Conservation (phyloP, 2,329 filamentous ascomycete genomes). For the Beauveria bassiana region DNA sequence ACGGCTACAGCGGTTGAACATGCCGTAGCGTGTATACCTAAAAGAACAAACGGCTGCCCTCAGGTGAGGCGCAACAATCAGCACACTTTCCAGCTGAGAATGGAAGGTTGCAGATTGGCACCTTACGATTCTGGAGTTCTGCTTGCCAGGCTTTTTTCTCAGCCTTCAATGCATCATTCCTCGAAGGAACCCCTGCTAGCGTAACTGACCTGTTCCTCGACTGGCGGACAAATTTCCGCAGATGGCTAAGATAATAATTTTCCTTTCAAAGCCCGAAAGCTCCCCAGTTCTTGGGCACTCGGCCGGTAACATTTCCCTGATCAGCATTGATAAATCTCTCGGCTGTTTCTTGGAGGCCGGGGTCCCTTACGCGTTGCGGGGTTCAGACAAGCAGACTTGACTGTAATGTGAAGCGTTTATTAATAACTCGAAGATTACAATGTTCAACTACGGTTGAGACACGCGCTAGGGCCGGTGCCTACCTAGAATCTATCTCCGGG, state of each 20-base stretch:
- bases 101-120: not conserved
- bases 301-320: too few relatives aligned
- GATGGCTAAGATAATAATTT: not conserved
- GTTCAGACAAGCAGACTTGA: not conserved
- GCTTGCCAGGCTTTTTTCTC: conserved; percentile 5
- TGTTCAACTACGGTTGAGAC: not conserved
- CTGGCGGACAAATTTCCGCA: not conserved
- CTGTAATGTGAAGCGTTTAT: not conserved
- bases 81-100: too few relatives aligned
- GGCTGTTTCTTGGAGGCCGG: not conserved
- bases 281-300: too few relatives aligned
- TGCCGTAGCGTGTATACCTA: not conserved
- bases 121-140: not conserved
- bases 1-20: not conserved
- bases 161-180: not conserved
- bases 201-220: not conserved
- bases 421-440: not conserved
- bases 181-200: not conserved
- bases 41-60: too few relatives aligned
- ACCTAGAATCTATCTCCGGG: not conserved
- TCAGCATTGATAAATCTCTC: not conserved
- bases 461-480: not conserved
- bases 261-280: not conserved
- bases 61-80: too few relatives aligned
- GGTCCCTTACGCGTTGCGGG: not conserved